A percentile compares a stretch with the other conserved stretches of the same genome.
Evolutionary conservation across 2,329 filamentous ascomycete genomes (phyloP).

Genomic region (Colletotrichum tamarilloi): DNA sequence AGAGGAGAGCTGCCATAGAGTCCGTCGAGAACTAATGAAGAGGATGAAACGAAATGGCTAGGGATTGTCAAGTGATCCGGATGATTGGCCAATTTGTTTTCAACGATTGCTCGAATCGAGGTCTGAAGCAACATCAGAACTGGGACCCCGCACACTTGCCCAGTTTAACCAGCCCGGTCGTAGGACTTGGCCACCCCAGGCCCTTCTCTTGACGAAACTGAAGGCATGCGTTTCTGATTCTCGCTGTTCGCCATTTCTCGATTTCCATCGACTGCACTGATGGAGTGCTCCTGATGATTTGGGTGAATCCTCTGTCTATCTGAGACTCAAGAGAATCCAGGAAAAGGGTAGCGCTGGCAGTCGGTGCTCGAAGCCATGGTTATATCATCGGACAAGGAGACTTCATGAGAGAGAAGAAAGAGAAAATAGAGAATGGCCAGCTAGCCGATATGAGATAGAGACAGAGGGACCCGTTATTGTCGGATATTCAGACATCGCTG

Average conservation of each 20-base stretch:
- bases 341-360: not conserved
- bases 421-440: not conserved
- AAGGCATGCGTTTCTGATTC: not conserved
- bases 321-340: not conserved
- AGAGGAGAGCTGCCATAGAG: not conserved
- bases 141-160: too few relatives aligned
- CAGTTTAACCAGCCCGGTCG: not conserved
- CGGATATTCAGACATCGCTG: too few relatives aligned
- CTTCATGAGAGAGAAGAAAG: not conserved
- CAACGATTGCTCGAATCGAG: not conserved
- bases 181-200: not conserved
- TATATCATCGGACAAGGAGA: not conserved
- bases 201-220: not conserved
- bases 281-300: not conserved
- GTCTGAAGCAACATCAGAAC: not conserved
- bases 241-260: not conserved
- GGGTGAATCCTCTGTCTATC: not conserved
- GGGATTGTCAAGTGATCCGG: not conserved
- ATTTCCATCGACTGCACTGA: not conserved
- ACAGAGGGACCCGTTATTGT: not conserved
- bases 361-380: too few relatives aligned
- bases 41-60: not conserved
- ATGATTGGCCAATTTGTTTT: not conserved
- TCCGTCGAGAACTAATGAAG: fast-evolving
- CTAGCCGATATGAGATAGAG: not conserved